A percentile compares a stretch with the other conserved stretches of the same genome.
Evolutionary conservation across 2,329 filamentous ascomycete genomes (phyloP).

Genomic region (Endothia cerciana): DNA sequence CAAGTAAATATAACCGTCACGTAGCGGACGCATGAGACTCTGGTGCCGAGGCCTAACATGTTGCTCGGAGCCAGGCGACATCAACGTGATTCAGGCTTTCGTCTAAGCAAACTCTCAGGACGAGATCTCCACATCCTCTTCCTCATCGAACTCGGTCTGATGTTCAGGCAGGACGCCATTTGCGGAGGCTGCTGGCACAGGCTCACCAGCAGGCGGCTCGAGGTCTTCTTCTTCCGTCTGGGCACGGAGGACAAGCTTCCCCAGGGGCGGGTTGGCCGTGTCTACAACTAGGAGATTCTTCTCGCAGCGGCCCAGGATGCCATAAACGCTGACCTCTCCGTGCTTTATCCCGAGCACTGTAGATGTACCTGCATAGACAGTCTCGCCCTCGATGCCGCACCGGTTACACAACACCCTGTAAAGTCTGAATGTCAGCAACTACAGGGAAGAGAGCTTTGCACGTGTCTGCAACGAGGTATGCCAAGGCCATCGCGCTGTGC

Average conservation of each 20-base stretch:
- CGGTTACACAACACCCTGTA: slow-evolving; percentile 67
- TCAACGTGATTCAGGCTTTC: background rate
- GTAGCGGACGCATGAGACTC: background rate
- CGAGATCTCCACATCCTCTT: slow-evolving; percentile 2
- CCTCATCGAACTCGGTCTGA: background rate
- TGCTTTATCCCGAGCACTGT: slow-evolving; percentile 68
- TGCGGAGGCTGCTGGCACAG: slow-evolving; percentile 16
- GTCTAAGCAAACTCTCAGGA: background rate
- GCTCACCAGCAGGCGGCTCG: slow-evolving; percentile 32
- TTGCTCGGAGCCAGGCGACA: background rate
- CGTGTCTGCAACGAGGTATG: background rate
- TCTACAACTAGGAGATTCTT: slow-evolving; percentile 72
- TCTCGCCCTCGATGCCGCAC: slow-evolving; percentile 67
- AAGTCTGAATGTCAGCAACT: background rate
- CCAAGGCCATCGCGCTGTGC: background rate
- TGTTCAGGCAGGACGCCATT: background rate
- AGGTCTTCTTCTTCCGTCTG: background rate
- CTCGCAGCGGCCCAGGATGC: slow-evolving; percentile 70
- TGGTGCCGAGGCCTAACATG: background rate
- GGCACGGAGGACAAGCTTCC: slow-evolving; percentile 46
- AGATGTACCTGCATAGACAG: slow-evolving; percentile 74
- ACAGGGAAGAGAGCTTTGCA: background rate
- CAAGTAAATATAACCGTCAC: background rate
- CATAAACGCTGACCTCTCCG: slow-evolving; percentile 70
- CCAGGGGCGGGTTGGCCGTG: slow-evolving; percentile 51